Base-by-base conservation (phyloP, 1,284 basidiomycete genomes). In the Heterobasidion irregulare region DNA sequence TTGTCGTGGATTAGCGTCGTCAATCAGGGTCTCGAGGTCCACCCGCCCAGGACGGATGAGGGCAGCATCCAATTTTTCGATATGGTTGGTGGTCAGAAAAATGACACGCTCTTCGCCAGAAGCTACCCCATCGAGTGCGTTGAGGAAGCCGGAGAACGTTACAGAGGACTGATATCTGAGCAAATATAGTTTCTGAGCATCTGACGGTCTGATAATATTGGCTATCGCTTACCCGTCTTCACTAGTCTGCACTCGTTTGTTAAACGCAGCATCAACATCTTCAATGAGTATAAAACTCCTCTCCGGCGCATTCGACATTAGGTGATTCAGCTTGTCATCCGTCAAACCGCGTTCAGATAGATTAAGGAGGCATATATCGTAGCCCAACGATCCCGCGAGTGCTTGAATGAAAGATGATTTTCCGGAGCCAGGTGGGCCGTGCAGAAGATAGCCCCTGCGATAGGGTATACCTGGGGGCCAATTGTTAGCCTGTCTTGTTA, bases 331-430 rank as follows among this genome's bases (percentile, higher is more conserved):
- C 72, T 96, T 98, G 75, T 99, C 97, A 68, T 99, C 97, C 35
- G 93, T 92, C 52, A 99, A 78, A 0, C 97, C 97, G 54, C 97
- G 82, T 72, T 99, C 96, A 34, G 96, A 96, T 44, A 99, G 81
- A 70, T 99, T 99, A 50, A 99, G 78, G 32, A 99, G 72, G 68
- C 95, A 98, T 57, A 99, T 98, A 70, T 99, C 95, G 75, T 98
- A 98, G 55, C 84, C 86, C 33, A 99, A 73, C 15, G 85, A 83
- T 10, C 96, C 97, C 8, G 97, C 97, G 8, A 99, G 79, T 3
- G 97, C 95, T 68, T 98, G 95, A 62, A 99, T 99, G 73, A 95
- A 99, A 0, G 94, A 98, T 1, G 95, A 96, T 71, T 99, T 99
- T 55, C 97, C 97, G 0, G 94, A 97, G 18, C 97, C 97, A 0